Evolutionary conservation across 2,329 filamentous ascomycete genomes (phyloP).

Genomic region (Immersiporthe knoxdaviesiana): DNA sequence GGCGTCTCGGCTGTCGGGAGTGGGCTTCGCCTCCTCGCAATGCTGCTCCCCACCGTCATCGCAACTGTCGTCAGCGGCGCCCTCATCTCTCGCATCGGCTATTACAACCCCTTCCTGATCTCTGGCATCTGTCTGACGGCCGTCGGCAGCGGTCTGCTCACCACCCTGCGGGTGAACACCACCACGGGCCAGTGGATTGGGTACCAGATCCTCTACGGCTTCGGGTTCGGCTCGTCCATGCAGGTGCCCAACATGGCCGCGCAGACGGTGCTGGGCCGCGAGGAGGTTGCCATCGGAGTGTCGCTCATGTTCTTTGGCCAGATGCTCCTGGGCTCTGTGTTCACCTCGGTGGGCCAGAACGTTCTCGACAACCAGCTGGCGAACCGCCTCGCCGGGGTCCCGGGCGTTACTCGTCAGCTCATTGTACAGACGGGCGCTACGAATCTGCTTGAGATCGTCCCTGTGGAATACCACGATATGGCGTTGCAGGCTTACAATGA

Average conservation of each 20-base stretch:
- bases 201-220: constrained; percentile 42
- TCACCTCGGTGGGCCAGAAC: constrained; percentile 51
- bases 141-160: constrained; percentile 41
- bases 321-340: constrained; percentile 50
- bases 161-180: constrained; percentile 39
- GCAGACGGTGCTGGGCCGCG: constrained; percentile 46
- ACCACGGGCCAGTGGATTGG: constrained; percentile 41
- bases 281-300: constrained; percentile 50
- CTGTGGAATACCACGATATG: constrained; percentile 45
- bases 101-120: constrained; percentile 42
- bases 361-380: constrained; percentile 43
- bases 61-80: constrained; percentile 33
- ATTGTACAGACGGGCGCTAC: constrained; percentile 49
- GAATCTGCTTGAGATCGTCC: constrained; percentile 54
- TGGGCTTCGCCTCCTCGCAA: constrained; percentile 37
- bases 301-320: constrained; percentile 51
- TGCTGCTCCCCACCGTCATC: constrained; percentile 35
- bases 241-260: constrained; percentile 44
- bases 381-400: constrained; percentile 36
- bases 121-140: constrained; percentile 34
- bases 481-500: constrained; percentile 62
- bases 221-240: constrained; percentile 42
- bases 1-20: constrained; percentile 36
- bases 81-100: constrained; percentile 37
- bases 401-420: constrained; percentile 39